Evolutionary conservation across 129 eudicot genomes (phyloP).

Genomic region (Chrysanthemum seticuspe): DNA sequence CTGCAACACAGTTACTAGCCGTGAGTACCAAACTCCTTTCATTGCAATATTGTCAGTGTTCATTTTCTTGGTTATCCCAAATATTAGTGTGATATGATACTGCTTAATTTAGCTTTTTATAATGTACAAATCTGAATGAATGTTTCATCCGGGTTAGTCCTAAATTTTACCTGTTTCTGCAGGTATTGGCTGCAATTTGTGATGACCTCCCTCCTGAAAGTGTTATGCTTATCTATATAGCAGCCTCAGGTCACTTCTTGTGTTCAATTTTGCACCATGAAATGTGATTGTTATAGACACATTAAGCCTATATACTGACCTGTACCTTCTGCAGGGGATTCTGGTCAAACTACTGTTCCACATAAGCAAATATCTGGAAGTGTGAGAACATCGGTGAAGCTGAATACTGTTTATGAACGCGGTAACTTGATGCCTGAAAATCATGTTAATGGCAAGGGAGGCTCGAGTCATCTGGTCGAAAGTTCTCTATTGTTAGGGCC

Average conservation of each 20-base stretch:
- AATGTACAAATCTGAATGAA: too few species aligned
- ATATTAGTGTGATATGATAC: neutral
- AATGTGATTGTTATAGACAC: constrained; percentile 1
- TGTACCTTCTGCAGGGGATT: constrained; percentile 45
- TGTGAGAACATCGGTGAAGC: constrained; percentile 56
- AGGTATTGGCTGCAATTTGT: constrained; percentile 87
- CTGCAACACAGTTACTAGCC: constrained; percentile 78
- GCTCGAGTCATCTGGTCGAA: constrained; percentile 52
- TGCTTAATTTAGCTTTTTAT: too few species aligned
- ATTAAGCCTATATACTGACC: constrained; percentile 16
- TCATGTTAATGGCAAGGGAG: constrained; percentile 49
- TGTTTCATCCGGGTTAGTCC: too few species aligned
- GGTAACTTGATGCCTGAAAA: constrained; percentile 38
- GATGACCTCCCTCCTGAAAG: constrained; percentile 88
- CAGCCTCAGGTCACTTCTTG: constrained; percentile 66
- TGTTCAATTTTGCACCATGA: constrained; percentile 3
- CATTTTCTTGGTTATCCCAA: neutral
- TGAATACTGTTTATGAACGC: constrained; percentile 41
- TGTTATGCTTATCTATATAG: constrained; percentile 82
- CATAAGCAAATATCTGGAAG: constrained; percentile 54
- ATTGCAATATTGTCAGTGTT: neutral
- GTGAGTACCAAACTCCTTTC: constrained; percentile 52
- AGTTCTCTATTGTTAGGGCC: constrained; percentile 73
- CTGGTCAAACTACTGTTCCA: constrained; percentile 45
- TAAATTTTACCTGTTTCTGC: constrained; percentile 21